Evolutionary conservation across 208 protist genomes (phyloP).

Genomic region (Trichomonas vaginalis): DNA sequence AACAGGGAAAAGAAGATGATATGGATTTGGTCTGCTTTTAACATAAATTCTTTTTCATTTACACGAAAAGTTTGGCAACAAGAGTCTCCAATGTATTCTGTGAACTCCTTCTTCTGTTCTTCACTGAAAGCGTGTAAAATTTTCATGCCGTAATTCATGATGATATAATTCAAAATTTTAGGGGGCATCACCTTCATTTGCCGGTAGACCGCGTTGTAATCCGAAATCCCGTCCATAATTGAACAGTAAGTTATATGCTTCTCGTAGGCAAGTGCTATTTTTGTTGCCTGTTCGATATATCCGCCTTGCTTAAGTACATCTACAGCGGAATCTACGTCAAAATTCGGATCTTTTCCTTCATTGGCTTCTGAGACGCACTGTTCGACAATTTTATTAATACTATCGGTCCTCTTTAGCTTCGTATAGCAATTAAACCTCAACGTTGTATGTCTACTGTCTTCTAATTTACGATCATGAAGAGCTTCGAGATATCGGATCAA

Average conservation of each 20-base stretch:
- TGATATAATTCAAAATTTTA: not conserved
- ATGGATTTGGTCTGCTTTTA: not conserved
- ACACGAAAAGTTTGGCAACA: not conserved
- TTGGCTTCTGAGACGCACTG: not conserved
- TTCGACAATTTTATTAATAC: not conserved
- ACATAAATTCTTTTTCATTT: too few relatives aligned
- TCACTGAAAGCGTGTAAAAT: not conserved
- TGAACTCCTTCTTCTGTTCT: not conserved
- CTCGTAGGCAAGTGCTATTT: not conserved
- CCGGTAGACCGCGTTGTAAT: not conserved
- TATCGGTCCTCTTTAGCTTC: not conserved
- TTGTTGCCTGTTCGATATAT: not conserved
- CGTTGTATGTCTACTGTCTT: not conserved
- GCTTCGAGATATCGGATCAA: not conserved
- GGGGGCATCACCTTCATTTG: not conserved
- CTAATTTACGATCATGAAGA: not conserved
- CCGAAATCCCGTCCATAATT: not conserved
- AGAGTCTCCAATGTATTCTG: not conserved
- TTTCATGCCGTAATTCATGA: not conserved
- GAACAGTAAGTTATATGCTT: not conserved
- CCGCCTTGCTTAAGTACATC: not conserved
- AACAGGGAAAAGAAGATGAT: not conserved
- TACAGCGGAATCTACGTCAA: not conserved
- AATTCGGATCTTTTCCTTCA: not conserved
- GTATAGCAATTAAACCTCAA: conserved; percentile 16